Conservation (phyloP, 352 stramenopile genomes). For the Phytophthora boehmeriae region DNA sequence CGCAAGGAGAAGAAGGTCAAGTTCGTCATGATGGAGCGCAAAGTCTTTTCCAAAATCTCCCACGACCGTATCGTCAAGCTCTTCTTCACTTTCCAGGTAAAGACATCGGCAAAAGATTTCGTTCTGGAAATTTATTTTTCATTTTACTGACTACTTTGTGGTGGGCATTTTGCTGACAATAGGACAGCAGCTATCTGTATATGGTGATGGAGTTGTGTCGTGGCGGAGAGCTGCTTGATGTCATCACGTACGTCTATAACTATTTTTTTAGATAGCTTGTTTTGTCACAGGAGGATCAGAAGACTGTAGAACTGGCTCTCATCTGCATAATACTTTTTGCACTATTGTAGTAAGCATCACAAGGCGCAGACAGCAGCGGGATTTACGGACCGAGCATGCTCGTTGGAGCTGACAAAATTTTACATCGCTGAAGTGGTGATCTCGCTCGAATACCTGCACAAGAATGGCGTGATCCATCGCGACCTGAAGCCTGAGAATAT, state of each 20-base stretch:
- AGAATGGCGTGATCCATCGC: slow-evolving; percentile 94
- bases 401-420: slow-evolving; percentile 88
- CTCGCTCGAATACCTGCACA: slow-evolving; percentile 95
- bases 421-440: slow-evolving; percentile 95
- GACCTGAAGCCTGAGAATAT: slow-evolving; percentile 96
- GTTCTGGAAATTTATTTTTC: background rate
- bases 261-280: background rate
- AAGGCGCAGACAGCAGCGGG: slow-evolving; percentile 66
- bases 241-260: slow-evolving; percentile 74
- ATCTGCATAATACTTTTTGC: background rate
- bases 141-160: background rate
- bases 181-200: slow-evolving; percentile 88
- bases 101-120: background rate
- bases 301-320: slow-evolving; percentile 13
- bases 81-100: slow-evolving; percentile 90
- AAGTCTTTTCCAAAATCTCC: slow-evolving; percentile 89
- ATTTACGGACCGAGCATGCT: slow-evolving; percentile 69
- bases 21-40: slow-evolving; percentile 92
- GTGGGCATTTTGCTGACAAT: slow-evolving; percentile 8
- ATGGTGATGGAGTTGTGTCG: slow-evolving; percentile 92
- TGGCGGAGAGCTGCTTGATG: slow-evolving; percentile 83
- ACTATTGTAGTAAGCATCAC: slow-evolving; percentile 68
- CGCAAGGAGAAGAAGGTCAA: slow-evolving; percentile 92
- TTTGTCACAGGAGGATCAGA: background rate
- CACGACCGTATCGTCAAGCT: slow-evolving; percentile 91